Conservation (phyloP, 2,329 filamentous ascomycete genomes). For the Immersiporthe knoxdaviesiana region DNA sequence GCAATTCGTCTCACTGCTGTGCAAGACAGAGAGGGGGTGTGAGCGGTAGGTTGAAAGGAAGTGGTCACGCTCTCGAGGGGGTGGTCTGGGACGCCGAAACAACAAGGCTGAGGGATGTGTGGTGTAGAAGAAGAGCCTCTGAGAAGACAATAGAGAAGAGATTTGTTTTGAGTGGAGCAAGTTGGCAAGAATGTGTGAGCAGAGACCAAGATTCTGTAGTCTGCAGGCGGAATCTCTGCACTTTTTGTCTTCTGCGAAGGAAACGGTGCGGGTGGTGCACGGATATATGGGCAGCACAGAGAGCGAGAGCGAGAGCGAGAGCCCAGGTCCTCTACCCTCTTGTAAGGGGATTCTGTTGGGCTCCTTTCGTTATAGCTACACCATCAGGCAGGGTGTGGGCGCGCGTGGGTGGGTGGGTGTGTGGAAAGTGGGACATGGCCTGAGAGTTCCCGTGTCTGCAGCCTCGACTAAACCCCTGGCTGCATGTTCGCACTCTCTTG, state of each 20-base stretch:
- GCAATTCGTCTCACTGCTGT: not conserved
- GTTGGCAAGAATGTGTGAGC: not conserved
- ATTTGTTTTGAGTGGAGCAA: not conserved
- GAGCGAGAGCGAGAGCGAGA: too few species aligned
- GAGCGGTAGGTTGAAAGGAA: too few species aligned
- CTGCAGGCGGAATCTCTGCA: not conserved
- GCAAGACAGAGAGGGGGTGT: not conserved
- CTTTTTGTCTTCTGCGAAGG: too few species aligned
- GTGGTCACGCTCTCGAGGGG: not conserved
- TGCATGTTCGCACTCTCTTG: not conserved
- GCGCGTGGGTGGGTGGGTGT: not conserved
- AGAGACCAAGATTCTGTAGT: not conserved
- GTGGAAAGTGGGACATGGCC: not conserved
- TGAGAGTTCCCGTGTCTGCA: not conserved
- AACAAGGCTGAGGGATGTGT: not conserved
- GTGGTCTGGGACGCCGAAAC: not conserved
- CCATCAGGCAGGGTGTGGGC: not conserved
- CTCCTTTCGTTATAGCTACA: rapidly evolving
- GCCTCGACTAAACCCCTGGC: not conserved
- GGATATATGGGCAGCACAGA: not conserved
- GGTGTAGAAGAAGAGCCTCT: not conserved
- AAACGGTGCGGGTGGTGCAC: not conserved
- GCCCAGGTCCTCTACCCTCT: not conserved
- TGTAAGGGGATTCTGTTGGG: too few species aligned
- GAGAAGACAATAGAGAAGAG: not conserved